Conservation (phyloP, 495 filamentous ascomycete species). For the Elaphomyces granulatus region DNA sequence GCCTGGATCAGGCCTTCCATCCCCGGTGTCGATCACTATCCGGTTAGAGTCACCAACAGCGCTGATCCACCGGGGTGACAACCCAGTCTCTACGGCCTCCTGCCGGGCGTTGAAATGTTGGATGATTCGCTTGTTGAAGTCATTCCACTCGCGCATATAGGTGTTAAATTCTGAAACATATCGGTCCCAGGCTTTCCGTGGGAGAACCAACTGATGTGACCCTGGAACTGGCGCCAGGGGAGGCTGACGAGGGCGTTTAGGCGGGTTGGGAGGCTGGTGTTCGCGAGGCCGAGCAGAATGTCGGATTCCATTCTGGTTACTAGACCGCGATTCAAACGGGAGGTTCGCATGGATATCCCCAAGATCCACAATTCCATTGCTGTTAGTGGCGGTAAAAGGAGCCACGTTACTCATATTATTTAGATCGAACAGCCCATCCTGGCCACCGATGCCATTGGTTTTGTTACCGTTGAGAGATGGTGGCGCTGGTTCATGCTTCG, state of each 20-base stretch:
- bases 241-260: constrained; percentile 37
- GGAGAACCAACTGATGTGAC: constrained; percentile 17
- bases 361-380: constrained; percentile 46
- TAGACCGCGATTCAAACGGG: constrained; percentile 55
- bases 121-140: constrained; percentile 49
- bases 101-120: constrained; percentile 53
- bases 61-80: constrained; percentile 42
- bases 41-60: constrained; percentile 34
- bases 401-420: constrained; percentile 50
- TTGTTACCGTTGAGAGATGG: neutral
- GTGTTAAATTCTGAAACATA: constrained; percentile 47
- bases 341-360: constrained; percentile 51
- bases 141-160: constrained; percentile 58
- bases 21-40: constrained; percentile 14
- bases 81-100: constrained; percentile 31
- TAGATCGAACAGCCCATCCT: constrained; percentile 33
- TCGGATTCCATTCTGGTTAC: constrained; percentile 13
- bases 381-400: constrained; percentile 42
- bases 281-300: constrained; percentile 19
- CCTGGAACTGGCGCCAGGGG: constrained; percentile 9
- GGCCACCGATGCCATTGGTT: neutral
- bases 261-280: constrained; percentile 47
- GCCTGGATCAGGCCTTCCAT: constrained; percentile 6
- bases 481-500: neutral
- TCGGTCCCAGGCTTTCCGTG: constrained; percentile 35